These are phyloP conservation scores for Saposhnikovia divaricata DNA, from an alignment of 129 eudicot species.

Conservation along the genomic window DNA sequence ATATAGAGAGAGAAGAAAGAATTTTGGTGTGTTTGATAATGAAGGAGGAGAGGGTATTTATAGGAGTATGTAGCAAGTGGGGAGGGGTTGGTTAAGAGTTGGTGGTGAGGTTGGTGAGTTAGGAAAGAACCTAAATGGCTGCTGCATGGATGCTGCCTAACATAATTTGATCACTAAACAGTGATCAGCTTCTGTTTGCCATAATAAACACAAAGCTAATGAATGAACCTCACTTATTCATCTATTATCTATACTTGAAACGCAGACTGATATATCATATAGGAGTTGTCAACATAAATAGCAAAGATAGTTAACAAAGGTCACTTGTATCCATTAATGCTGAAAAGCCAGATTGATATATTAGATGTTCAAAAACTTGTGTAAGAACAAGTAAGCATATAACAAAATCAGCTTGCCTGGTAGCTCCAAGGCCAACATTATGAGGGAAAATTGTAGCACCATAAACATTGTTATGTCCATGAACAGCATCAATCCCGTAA, in stretches of 20 bases:
- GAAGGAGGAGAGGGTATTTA: too few relatives aligned
- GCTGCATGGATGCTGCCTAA: too few relatives aligned
- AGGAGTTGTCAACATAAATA: not conserved
- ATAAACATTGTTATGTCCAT: conserved; percentile 68
- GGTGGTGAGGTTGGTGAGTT: too few relatives aligned
- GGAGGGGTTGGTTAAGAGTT: too few relatives aligned
- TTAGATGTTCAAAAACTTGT: not conserved
- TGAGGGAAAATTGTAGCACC: conserved; percentile 83
- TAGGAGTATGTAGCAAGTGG: too few relatives aligned
- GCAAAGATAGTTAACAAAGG: too few relatives aligned
- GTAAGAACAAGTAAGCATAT: conserved; percentile 2
- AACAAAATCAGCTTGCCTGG: conserved; percentile 43
- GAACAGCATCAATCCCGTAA: conserved; percentile 83
- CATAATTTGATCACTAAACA: not conserved
- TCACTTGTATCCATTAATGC: not conserved
- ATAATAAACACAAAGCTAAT: not conserved
- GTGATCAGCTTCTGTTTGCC: not conserved
- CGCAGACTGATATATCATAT: not conserved
- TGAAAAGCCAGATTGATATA: not conserved
- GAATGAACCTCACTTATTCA: not conserved
- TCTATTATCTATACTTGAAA: not conserved
- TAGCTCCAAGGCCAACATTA: conserved; percentile 77
- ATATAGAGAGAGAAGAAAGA: too few relatives aligned
- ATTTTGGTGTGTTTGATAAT: too few relatives aligned
- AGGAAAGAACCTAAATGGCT: too few relatives aligned